Base-by-base conservation (phyloP, 2,329 filamentous ascomycete genomes). In the Fusarium temperatum region DNA sequence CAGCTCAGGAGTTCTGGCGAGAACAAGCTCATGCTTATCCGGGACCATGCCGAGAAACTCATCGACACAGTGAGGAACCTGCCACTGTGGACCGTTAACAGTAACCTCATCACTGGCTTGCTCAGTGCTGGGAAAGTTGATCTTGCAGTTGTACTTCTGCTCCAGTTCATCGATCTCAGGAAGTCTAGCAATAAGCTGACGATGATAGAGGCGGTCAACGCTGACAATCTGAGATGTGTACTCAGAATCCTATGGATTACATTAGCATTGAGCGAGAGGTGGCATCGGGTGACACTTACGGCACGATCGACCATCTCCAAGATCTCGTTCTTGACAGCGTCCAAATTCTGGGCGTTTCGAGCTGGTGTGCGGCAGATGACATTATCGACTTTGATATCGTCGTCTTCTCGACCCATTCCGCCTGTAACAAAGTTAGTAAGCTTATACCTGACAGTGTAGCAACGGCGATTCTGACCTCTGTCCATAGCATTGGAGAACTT, bases 401-500 rank as follows among this genome's bases (percentile, higher is more conserved):
- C 96, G 79, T 99, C 96, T 80, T 98, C 95, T 76, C 97, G 95
- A 74, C 95, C 94, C 83, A 97, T 93, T 41, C 95, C 84, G 42
- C 81, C 80, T 82, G 41, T n/a, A 5, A 32, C 6, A 45, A 56
- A 17, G 68, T 84, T 77, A 84, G 81, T 84, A 77, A 84, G 81
- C 65, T 30, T 51, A 32, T 48, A 35, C 18, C 44, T 12, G 14
- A 10, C 7, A 13, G 39, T 30, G 36, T 8, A 63, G 75, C 41
- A 78, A n/a, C 9, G 15, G 30, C 24, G 39, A 38, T 51, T 28
- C 57, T 61, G 66, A 85, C 94, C 96, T 80, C 96, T 92, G 81
- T 99, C 96, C 95, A 98, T 98, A 22, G 96, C 96, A 78, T 99
- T 99, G 74, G 95, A 98, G 80, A 99, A 99, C 82, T 99, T 99